Conservation (phyloP, 768 basidiomycete genomes). For the Leccinum arenicola region DNA sequence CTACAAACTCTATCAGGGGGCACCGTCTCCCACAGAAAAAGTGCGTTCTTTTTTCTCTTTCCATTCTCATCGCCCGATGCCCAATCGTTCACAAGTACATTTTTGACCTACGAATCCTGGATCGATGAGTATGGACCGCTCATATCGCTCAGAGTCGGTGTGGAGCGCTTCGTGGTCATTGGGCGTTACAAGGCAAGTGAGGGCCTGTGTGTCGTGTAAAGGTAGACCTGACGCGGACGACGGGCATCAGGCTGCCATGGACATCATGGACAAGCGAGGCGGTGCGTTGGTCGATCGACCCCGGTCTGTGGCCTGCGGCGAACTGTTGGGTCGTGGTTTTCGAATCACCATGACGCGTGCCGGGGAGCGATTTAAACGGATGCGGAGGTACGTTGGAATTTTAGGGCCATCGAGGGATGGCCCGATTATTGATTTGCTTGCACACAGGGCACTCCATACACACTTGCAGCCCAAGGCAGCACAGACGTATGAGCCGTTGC, state of each 20-base stretch:
- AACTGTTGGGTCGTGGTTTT: constrained; percentile 53
- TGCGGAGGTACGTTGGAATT: constrained; percentile 42
- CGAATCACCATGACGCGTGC: constrained; percentile 44
- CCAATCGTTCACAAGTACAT: constrained; percentile 2
- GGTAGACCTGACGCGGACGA: not conserved
- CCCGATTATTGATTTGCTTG: not conserved
- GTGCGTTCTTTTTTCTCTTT: not conserved
- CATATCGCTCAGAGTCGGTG: constrained; percentile 48
- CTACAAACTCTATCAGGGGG: not conserved
- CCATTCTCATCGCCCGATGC: not conserved
- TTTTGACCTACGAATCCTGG: constrained; percentile 43
- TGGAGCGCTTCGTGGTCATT: constrained; percentile 12
- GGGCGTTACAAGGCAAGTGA: constrained; percentile 17
- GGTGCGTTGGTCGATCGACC: constrained; percentile 32
- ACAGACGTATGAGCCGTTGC: constrained; percentile 41
- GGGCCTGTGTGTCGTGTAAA: not conserved
- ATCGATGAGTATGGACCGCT: constrained; percentile 56
- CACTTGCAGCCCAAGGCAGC: constrained; percentile 50
- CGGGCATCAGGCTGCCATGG: constrained; percentile 45
- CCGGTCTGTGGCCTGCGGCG: constrained; percentile 43
- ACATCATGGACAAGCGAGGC: constrained; percentile 61
- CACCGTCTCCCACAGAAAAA: constrained; percentile 4
- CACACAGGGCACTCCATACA: constrained; percentile 47
- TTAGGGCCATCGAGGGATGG: too few species aligned
- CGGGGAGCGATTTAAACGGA: constrained; percentile 52